Conservation (phyloP, 352 stramenopile species). For the Phytophthora litchii region DNA sequence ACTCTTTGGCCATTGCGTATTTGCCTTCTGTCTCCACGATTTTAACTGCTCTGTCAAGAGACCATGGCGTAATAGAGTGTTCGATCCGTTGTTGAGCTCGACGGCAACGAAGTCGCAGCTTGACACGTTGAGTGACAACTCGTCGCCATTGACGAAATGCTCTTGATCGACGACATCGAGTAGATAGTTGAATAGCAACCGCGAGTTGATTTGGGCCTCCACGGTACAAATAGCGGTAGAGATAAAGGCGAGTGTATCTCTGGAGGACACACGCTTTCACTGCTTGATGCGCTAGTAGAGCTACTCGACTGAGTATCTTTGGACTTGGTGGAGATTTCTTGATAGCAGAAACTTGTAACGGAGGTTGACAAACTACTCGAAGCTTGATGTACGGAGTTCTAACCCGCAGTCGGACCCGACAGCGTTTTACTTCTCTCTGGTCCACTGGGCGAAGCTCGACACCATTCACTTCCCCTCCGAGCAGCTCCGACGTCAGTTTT, state of each 20-base stretch:
- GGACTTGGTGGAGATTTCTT: constrained; percentile 1
- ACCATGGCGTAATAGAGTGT: constrained; percentile 1
- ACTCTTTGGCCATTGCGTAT: constrained; percentile 53
- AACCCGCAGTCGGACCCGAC: constrained; percentile 11
- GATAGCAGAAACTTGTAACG: neutral
- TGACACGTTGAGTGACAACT: constrained; percentile 14
- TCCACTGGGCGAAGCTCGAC: neutral
- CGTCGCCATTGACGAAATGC: constrained; percentile 22
- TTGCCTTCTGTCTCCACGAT: constrained; percentile 49
- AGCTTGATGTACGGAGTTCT: constrained; percentile 27
- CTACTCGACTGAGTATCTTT: constrained; percentile 16
- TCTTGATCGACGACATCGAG: constrained; percentile 19
- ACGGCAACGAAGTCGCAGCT: constrained; percentile 21
- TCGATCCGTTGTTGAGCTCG: constrained; percentile 19
- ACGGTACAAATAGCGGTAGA: constrained; percentile 29
- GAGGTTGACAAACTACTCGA: constrained; percentile 2
- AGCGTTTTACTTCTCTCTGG: neutral
- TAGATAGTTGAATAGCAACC: constrained; percentile 16
- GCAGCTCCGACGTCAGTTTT: constrained; percentile 24
- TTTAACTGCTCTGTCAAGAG: constrained; percentile 9
- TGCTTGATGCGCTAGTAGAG: constrained; percentile 23
- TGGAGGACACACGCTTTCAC: constrained; percentile 34
- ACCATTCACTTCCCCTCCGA: neutral
- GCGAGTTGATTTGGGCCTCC: constrained; percentile 28
- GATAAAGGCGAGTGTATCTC: constrained; percentile 24